Percentiles rank a stretch among this genome's conserved stretches.
phyloP scores from a whole-genome alignment of 2,329 filamentous ascomycete species.

The Fusarium neocosmosporiellum region DNA sequence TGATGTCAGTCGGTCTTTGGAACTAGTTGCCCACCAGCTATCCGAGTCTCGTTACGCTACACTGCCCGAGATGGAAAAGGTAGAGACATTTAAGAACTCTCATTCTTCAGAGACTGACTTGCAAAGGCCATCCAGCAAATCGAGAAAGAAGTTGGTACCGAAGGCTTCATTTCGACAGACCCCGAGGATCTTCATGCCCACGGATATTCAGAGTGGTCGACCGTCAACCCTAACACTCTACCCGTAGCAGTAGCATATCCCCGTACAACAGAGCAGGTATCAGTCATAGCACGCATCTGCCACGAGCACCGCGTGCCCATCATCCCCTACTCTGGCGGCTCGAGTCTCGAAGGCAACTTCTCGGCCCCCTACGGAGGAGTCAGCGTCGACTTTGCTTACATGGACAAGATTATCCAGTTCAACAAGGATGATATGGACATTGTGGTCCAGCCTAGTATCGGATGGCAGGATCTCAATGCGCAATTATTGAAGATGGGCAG shows the following conservation, averaged over 20 bases:
- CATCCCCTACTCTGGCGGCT: constrained; percentile 87
- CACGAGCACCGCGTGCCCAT: constrained; percentile 84
- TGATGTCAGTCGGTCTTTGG: neutral
- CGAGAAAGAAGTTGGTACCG: constrained; percentile 57
- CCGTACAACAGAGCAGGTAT: constrained; percentile 69
- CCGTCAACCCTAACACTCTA: constrained; percentile 67
- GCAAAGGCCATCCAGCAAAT: constrained; percentile 67
- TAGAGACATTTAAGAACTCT: constrained; percentile 33
- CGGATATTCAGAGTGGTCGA: constrained; percentile 77
- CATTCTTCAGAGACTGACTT: constrained; percentile 10
- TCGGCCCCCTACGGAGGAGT: constrained; percentile 87
- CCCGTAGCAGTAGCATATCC: constrained; percentile 75
- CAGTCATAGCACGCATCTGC: constrained; percentile 74
- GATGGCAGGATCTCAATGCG: constrained; percentile 92
- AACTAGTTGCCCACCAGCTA: constrained; percentile 24
- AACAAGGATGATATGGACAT: constrained; percentile 93
- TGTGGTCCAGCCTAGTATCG: constrained; percentile 89
- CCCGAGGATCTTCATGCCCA: constrained; percentile 70
- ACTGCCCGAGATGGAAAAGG: constrained; percentile 56
- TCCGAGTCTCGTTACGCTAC: constrained; percentile 53
- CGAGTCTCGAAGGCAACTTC: constrained; percentile 90
- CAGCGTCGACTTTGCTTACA: constrained; percentile 88
- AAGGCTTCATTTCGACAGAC: constrained; percentile 71
- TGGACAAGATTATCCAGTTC: constrained; percentile 84
- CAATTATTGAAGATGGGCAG: constrained; percentile 73